A percentile compares a stretch with the other conserved stretches of the same genome.
Conservation (phyloP, 257 asterid genomes). For the Solanum dulcamara region DNA sequence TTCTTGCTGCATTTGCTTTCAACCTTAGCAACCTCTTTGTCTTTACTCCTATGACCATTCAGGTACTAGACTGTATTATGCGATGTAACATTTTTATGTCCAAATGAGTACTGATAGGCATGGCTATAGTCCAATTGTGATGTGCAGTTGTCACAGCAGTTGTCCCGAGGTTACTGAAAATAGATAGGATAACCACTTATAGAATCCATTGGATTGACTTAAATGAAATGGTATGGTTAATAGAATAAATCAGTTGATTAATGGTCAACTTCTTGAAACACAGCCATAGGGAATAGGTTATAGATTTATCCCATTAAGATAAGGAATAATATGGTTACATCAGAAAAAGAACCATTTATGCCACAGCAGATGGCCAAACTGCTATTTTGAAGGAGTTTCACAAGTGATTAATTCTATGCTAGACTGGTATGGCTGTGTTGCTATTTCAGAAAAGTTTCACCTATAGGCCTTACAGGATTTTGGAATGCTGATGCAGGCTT, state of each 20-base stretch:
- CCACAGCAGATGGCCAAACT: neutral
- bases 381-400: neutral
- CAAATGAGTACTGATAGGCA: neutral
- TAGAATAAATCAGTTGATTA: neutral
- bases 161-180: neutral
- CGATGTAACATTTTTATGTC: neutral
- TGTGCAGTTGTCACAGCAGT: neutral
- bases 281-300: neutral
- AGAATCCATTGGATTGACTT: neutral
- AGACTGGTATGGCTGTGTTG: neutral
- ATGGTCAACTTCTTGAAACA: neutral
- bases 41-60: slow-evolving; percentile 93
- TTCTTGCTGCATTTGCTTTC: slow-evolving; percentile 77
- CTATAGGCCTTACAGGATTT: neutral
- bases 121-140: neutral
- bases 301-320: neutral
- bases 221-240: neutral
- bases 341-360: neutral
- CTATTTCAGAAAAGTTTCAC: neutral
- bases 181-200: neutral
- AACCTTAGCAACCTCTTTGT: slow-evolving; percentile 80
- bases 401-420: neutral
- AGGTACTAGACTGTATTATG: slow-evolving; percentile 31
- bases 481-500: neutral
- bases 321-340: neutral